Evolutionary conservation across 768 basidiomycete species (phyloP).

Genomic region (Pleurotus pulmonarius): DNA sequence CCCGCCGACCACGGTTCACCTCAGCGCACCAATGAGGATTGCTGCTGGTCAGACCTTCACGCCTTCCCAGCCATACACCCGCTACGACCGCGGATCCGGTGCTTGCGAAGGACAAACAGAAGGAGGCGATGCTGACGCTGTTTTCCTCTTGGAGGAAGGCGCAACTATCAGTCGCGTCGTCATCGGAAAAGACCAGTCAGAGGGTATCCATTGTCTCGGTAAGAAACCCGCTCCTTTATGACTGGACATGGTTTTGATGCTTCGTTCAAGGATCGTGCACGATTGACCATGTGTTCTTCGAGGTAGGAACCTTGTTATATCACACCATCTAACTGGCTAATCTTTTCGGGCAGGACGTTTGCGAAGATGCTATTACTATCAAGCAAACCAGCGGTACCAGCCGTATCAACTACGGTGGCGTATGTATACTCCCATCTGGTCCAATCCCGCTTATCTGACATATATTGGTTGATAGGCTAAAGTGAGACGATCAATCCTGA

Average conservation of each 20-base stretch:
- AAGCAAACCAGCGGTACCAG: slow-evolving; percentile 34
- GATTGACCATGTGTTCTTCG: slow-evolving; percentile 27
- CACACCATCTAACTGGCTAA: background rate
- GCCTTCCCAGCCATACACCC: slow-evolving; percentile 28
- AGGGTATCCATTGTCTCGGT: slow-evolving; percentile 38
- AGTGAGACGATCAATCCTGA: slow-evolving; percentile 4
- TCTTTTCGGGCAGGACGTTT: slow-evolving; percentile 23
- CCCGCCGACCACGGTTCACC: slow-evolving; percentile 29
- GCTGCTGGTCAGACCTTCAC: slow-evolving; percentile 31
- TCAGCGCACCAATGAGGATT: slow-evolving; percentile 29
- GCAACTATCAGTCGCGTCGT: slow-evolving; percentile 35
- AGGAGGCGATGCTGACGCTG: slow-evolving; percentile 35
- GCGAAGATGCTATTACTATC: slow-evolving; percentile 37
- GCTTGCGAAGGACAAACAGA: slow-evolving; percentile 32
- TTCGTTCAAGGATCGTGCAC: slow-evolving; percentile 22
- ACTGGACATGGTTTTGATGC: background rate
- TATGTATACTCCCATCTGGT: slow-evolving; percentile 14
- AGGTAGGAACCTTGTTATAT: slow-evolving; percentile 15
- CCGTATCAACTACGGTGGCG: slow-evolving; percentile 33
- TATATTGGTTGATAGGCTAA: slow-evolving; percentile 20
- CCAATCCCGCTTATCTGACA: background rate
- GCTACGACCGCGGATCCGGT: slow-evolving; percentile 36
- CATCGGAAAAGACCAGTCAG: slow-evolving; percentile 37
- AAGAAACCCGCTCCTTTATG: background rate
- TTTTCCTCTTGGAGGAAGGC: slow-evolving; percentile 36